Evolutionary conservation across 148 eudicot genomes (phyloP).

Genomic region (Arbutus unedo): DNA sequence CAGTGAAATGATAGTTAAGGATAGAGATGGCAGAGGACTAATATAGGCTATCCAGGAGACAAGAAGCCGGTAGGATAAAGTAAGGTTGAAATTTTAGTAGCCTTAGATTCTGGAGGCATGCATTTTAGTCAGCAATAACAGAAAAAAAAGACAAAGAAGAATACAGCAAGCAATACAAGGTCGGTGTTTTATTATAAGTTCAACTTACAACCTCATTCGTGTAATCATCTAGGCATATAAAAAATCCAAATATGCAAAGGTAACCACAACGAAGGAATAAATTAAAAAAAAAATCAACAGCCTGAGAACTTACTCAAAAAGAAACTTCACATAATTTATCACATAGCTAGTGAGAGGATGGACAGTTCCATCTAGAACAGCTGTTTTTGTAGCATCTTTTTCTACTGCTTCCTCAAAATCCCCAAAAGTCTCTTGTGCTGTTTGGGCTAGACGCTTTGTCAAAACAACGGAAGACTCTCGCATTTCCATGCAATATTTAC

Average conservation of each 20-base stretch:
- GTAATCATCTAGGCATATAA: neutral
- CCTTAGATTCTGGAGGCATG: neutral
- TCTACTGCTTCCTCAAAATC: slow-evolving; percentile 97
- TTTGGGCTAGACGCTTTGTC: slow-evolving; percentile 86
- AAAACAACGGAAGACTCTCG: slow-evolving; percentile 64
- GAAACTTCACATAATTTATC: slow-evolving; percentile 88
- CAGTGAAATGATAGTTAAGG: neutral
- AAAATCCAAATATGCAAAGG: neutral
- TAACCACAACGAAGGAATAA: neutral
- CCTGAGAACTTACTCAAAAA: slow-evolving; percentile 72
- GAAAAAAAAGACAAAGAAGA: neutral
- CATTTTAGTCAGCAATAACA: neutral
- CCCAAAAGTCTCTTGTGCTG: slow-evolving; percentile 83
- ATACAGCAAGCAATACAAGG: neutral
- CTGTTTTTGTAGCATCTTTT: slow-evolving; percentile 90
- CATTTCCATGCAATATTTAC: slow-evolving; percentile 70
- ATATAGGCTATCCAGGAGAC: neutral
- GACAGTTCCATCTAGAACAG: slow-evolving; percentile 93
- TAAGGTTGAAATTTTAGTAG: neutral
- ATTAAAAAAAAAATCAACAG: neutral
- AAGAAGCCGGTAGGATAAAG: neutral
- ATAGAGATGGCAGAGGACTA: neutral
- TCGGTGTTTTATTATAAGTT: neutral
- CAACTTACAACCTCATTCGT: neutral
- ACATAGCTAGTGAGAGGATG: slow-evolving; percentile 98